Conservation (phyloP, 805 yeast species). For the Hanseniaspora meyeri region DNA sequence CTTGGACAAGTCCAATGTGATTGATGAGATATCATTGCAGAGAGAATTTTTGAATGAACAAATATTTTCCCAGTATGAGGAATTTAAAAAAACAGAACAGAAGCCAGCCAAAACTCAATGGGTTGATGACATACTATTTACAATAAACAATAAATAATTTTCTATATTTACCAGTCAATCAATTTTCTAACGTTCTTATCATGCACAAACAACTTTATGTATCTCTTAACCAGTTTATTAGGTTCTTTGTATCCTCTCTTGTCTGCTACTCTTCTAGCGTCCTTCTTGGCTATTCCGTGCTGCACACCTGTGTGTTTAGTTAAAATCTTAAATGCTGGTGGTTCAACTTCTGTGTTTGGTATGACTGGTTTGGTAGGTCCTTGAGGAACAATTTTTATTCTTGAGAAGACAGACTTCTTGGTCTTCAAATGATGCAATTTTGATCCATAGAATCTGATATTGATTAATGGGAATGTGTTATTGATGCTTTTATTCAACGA, state of each 20-base stretch:
- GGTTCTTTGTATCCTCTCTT: slow-evolving; percentile 13
- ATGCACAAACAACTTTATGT: slow-evolving; percentile 7
- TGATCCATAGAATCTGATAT: neutral
- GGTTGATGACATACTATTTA: neutral
- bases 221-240: slow-evolving; percentile 1
- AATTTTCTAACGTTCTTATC: slow-evolving; percentile 3
- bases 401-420: neutral
- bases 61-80: neutral
- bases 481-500: neutral
- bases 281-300: slow-evolving; percentile 10
- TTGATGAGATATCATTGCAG: neutral
- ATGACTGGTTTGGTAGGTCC: neutral
- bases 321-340: slow-evolving; percentile 3
- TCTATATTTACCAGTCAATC: neutral
- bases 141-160: neutral
- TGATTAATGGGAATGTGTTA: neutral
- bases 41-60: neutral
- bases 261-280: slow-evolving; percentile 2
- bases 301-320: slow-evolving; percentile 9
- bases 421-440: neutral
- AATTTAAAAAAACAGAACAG: neutral
- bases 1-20: neutral
- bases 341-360: slow-evolving; percentile 10
- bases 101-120: neutral
- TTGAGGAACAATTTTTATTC: slow-evolving; percentile 9